Base-by-base conservation (phyloP, 2,329 filamentous ascomycete species). In the Lasiodiplodia citricola region DNA sequence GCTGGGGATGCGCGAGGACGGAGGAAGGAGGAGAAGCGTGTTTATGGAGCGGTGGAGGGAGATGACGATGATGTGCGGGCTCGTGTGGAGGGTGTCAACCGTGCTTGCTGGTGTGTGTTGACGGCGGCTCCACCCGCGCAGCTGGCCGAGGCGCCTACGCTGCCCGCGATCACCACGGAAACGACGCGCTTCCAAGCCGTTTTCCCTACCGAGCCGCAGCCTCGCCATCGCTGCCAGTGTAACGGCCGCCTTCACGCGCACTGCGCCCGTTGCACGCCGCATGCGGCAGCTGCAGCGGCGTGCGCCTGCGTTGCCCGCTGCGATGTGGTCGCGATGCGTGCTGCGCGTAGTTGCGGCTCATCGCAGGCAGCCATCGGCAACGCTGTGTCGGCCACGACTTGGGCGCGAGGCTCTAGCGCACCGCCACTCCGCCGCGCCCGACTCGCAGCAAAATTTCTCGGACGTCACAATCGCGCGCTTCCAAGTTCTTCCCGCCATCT, bases 1-100 rank as follows among this genome's bases (percentile, higher is more conserved):
- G 31, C 47, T 70, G 71, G 76, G 75, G 56, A 23, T 11, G 31
- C 44, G 73, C 72, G 75, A 77, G 72, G 41, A 73, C 64, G 72
- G 66, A 73, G 51, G 63, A 31, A 35, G 51, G n/a, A 31, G 31
- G 50, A 13, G 50, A 37, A 44, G 58, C 23, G 50, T 66, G 63
- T 66, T 66, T 66, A 55, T 55, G 63, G 63, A 66, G 63, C 68
- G 35, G 71, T 70, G 73, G 72, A 72, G 51, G 47, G 35, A 44
- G 58, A 67, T 67, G 65, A 60, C 56, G 52, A 52, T 67, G 72
- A 75, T 71, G 72, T 71, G 73, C 70, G 73, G 72, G 72, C 70
- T 70, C 37, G 58, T 63, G 56, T 51, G 63, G 63, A 66, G 60
- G 60, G 51, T 52, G 52, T 38, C 28, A 52, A 28, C 60, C 60